Base-by-base conservation (phyloP, 1,284 basidiomycete species). In the Earliella scabrosa region DNA sequence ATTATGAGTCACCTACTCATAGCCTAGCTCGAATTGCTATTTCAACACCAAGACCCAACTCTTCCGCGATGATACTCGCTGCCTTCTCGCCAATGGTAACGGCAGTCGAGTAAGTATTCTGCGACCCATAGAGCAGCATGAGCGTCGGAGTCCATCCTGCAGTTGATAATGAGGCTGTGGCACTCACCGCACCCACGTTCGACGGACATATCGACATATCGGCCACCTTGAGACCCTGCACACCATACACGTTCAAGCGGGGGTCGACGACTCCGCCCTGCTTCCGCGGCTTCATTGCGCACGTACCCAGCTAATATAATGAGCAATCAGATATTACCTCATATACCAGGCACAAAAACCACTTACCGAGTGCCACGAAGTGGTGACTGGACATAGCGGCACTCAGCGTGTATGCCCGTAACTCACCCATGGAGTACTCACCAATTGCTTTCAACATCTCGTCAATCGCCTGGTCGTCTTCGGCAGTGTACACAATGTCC, bases 171-270 rank as follows among this genome's bases (percentile, higher is more conserved):
- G 26, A 6, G 13, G 29, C 29, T 31, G 20, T 13, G 27, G 26
- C 2, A 52, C 62, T 46, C 21, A 63, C 62, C 20, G 55, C 40
- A 4, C 51, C 56, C 8, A 63, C 57, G 38, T 63, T 63, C 0
- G 35, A 38, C 2, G 63, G 59, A 14, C 54, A 55, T 50, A 84
- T 78, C 31, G 81, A 82, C 49, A 80, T 43, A 56, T 81, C 78
- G 73, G 81, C 82, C 23, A 90, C 75, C 70, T 89, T 89, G 46
- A 90, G 71, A 20, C 77, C 74, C 44, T 72, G 60, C 0, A 84
- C 76, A 6, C 86, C 87, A 62, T 89, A 87, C 1, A 89, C 86
- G 64, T 85, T 84, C 43, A 90, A 67, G 2, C 72, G 74, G 3
- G 78, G 58, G 60, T 89, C 84, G 7, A 90, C 85, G 0, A 88